Evolutionary conservation across 2,329 filamentous ascomycete species (phyloP).

Genomic region (Trichoderma breve): DNA sequence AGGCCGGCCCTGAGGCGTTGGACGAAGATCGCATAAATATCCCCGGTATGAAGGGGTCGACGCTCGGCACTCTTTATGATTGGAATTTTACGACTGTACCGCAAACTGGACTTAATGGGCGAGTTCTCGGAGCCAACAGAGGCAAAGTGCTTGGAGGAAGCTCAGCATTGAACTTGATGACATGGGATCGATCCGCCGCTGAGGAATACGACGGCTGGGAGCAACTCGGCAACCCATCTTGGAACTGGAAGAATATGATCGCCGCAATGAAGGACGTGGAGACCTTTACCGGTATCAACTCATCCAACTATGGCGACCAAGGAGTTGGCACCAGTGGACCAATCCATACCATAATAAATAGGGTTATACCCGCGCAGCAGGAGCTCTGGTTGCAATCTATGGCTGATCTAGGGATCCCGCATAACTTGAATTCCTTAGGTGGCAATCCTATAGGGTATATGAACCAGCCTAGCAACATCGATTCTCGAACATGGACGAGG

Average conservation of each 20-base stretch:
- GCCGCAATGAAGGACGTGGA: neutral
- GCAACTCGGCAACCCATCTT: slow-evolving; percentile 30
- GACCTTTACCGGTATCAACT: neutral
- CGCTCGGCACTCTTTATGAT: neutral
- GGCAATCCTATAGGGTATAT: slow-evolving; percentile 10
- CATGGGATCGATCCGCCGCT: slow-evolving; percentile 21
- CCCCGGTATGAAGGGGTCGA: neutral
- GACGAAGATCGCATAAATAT: slow-evolving; percentile 1
- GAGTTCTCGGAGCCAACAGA: slow-evolving; percentile 23
- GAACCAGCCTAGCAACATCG: slow-evolving; percentile 1
- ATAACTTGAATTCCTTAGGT: slow-evolving; percentile 2
- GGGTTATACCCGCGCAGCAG: slow-evolving; percentile 2
- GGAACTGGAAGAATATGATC: slow-evolving; percentile 27
- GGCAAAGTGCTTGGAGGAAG: slow-evolving; percentile 28
- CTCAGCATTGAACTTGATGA: slow-evolving; percentile 22
- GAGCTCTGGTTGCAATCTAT: neutral
- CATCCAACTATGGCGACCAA: neutral
- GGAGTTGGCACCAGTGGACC: slow-evolving; percentile 9
- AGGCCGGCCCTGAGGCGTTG: neutral
- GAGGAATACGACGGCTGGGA: slow-evolving; percentile 29
- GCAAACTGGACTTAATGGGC: slow-evolving; percentile 22
- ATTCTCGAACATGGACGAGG: neutral
- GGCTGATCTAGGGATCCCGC: slow-evolving; percentile 17
- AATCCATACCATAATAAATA: slow-evolving; percentile 1
- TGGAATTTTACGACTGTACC: slow-evolving; percentile 11